Base-by-base conservation (phyloP, 176 grass and related monocot genomes). In the Oryza meyeriana region DNA sequence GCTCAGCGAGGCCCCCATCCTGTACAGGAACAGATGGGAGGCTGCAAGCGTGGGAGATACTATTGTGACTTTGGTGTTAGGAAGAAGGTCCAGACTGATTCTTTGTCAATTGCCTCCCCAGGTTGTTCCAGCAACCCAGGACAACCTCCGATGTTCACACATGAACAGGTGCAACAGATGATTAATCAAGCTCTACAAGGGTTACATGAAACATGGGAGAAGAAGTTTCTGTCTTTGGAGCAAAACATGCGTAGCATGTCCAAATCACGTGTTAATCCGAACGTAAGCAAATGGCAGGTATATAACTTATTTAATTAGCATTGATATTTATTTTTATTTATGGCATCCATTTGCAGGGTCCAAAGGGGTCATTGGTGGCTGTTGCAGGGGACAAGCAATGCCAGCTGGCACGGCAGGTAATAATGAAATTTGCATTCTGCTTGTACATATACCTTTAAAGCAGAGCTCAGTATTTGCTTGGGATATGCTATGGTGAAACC, bases 161-260 rank as follows among this genome's bases (percentile, higher is more conserved):
- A 69, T 57, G 81, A 84, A 11, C 87, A 88, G 62, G 87, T 88
- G 81, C 69, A 84, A 79, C 66, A 80, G 38, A 88, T 88, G 87
- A 88, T 88, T 69, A 80, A 84, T 75, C 69, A 69, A 62, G 76
- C 81, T 72, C 35, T 84, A 32, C 81, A 88, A 69, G 87, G 81
- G 71, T 66, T 84, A 47, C 84, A 88, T 75, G 87, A 88, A 44
- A 66, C 61, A 30, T 88, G 87, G 81, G 87, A 88, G 61, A 79
- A 88, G 62, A 88, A 79, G 18, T 88, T 88, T 79, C 31, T 74
- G 29, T 74, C 69, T 13, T 69, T 88, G 48, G 75, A 88, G 69
- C 61, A 79, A 61, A 88, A 74, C 69, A 75, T 84, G 75, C 45
- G 61, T 18, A 61, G n/a, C 17, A 73, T 61, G 24, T 67, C 59